Percentiles rank a stretch among this genome's conserved stretches.
Conservation (phyloP, 202 grass and related monocot genomes). For the Schoenoplectus triqueter region DNA sequence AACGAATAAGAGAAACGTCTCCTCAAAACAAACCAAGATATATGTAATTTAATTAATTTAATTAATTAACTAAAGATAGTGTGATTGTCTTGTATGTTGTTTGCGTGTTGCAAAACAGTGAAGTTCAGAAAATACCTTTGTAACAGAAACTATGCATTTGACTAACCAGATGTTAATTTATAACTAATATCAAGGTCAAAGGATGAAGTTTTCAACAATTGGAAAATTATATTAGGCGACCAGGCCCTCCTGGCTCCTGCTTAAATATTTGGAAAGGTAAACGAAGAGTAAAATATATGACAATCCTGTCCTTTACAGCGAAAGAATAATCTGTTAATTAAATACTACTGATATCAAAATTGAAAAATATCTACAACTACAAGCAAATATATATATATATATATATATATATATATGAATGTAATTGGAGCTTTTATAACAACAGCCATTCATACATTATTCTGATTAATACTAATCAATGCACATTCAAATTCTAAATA, state of each 20-base stretch:
- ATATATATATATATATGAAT: not conserved
- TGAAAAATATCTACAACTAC: not conserved
- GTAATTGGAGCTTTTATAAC: not conserved
- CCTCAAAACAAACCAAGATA: not conserved
- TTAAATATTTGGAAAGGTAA: not conserved
- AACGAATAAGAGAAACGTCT: not conserved
- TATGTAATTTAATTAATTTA: not conserved
- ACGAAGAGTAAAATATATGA: not conserved
- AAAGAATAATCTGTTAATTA: not conserved
- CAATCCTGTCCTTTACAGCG: not conserved
- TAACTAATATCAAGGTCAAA: constrained; percentile 8
- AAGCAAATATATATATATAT: no score
- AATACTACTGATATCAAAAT: not conserved
- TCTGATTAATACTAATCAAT: not conserved
- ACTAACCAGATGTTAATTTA: not conserved
- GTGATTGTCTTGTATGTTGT: not conserved
- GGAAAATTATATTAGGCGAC: not conserved
- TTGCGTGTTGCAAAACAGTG: not conserved
- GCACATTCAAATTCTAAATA: not conserved
- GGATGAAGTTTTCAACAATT: not conserved
- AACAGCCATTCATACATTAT: no score
- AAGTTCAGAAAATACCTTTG: not conserved
- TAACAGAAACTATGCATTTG: constrained; percentile 23
- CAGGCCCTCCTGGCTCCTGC: not conserved
- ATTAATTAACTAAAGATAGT: not conserved